These are phyloP conservation scores for Sextonia rubra DNA, from an alignment of 164 flowering plant genomes.

Conservation along the genomic window DNA sequence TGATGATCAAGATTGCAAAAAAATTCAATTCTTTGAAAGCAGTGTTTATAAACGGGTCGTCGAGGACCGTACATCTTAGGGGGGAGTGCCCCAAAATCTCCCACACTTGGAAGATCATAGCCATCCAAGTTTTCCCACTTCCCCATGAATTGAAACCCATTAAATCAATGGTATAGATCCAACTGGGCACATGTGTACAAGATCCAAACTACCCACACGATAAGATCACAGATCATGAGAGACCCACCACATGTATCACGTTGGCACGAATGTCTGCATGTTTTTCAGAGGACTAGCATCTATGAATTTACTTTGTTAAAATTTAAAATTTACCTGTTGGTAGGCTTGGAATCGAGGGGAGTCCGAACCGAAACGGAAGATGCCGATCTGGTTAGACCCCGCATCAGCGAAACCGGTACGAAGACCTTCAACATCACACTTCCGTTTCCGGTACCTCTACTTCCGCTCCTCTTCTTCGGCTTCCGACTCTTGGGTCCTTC, in stretches of 20 bases:
- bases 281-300: no score
- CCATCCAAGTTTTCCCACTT: no score
- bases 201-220: background rate
- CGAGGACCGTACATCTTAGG: no score
- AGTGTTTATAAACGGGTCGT: no score
- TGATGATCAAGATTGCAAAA: no score
- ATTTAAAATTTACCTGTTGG: background rate
- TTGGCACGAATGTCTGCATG: background rate
- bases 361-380: background rate
- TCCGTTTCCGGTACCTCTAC: background rate
- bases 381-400: conserved; percentile 1
- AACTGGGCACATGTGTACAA: background rate
- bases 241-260: background rate
- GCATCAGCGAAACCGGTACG: conserved; percentile 1
- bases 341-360: background rate
- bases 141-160: no score
- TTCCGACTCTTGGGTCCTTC: background rate
- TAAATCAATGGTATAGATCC: no score
- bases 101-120: no score
- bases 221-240: background rate
- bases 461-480: background rate
- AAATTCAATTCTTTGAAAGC: no score
- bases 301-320: no score
- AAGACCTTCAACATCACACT: conserved; percentile 1
- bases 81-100: no score